phyloP scores from a whole-genome alignment of 169 alveolate species.

The Plasmodium chabaudi region DNA sequence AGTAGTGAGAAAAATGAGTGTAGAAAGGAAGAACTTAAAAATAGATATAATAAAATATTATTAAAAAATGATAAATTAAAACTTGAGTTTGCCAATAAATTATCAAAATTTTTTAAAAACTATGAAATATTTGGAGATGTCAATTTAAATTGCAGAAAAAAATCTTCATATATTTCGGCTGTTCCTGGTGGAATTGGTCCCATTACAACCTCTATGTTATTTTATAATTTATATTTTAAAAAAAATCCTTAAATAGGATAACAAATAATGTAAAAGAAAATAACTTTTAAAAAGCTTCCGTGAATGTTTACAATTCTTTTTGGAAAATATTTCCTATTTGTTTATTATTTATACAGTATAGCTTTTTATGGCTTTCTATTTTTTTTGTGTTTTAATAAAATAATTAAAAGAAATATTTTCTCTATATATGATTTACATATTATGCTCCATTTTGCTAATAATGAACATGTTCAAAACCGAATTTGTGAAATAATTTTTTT shows the following conservation, averaged over 20 bases:
- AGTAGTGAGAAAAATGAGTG: not conserved
- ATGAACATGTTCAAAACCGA: no score
- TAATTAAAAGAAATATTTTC: no score
- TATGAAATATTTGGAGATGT: conserved; percentile 65
- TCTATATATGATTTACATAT: no score
- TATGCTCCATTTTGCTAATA: no score
- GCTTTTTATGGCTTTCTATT: no score
- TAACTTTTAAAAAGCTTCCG: no score
- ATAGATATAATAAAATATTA: not conserved
- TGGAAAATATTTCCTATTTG: no score
- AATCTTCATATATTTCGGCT: conserved; percentile 19
- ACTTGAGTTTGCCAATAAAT: conserved; percentile 12
- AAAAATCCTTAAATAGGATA: not conserved
- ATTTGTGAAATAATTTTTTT: no score
- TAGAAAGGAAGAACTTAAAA: not conserved
- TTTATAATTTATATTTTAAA: conserved; percentile 45
- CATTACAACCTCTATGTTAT: conserved; percentile 51
- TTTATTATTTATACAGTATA: no score
- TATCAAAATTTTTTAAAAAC: conserved; percentile 11
- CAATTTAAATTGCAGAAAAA: conserved; percentile 22
- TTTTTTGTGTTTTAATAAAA: no score
- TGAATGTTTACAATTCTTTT: no score
- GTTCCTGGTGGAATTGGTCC: conserved; percentile 72
- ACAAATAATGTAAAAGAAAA: not conserved
- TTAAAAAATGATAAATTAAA: conserved; percentile 29